These are phyloP conservation scores for Phytophthora ohioensis DNA, from an alignment of 352 stramenopile genomes.

Conservation along the genomic window DNA sequence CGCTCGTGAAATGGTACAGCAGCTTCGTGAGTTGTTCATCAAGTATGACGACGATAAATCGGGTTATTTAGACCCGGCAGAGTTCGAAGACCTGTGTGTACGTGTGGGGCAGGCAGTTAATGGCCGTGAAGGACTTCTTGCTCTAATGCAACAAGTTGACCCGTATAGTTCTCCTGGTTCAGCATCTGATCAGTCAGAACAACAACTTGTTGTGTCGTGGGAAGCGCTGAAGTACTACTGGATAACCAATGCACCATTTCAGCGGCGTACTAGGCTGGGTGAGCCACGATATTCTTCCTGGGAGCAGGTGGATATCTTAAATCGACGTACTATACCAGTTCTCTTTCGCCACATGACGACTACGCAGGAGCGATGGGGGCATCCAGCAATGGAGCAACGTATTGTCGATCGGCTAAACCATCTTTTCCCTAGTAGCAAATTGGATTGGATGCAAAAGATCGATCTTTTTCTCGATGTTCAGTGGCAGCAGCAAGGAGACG, in stretches of 20 bases:
- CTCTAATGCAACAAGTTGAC: conserved; percentile 58
- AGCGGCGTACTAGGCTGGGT: conserved; percentile 50
- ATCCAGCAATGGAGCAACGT: conserved; percentile 57
- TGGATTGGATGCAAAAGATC: conserved; percentile 62
- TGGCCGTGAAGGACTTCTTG: conserved; percentile 31
- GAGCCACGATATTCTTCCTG: conserved; percentile 38
- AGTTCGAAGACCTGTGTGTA: conserved; percentile 75
- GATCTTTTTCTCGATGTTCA: conserved; percentile 64
- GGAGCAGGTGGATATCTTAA: conserved; percentile 55
- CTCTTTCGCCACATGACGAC: conserved; percentile 51
- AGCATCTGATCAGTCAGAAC: background rate
- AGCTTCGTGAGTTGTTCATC: conserved; percentile 59
- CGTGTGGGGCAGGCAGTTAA: conserved; percentile 51
- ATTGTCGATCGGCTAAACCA: conserved; percentile 50
- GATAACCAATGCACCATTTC: conserved; percentile 59
- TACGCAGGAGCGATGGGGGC: conserved; percentile 56
- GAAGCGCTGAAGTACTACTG: conserved; percentile 62
- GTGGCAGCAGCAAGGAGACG: conserved; percentile 25
- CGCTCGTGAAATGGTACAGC: conserved; percentile 44
- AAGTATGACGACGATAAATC: conserved; percentile 72
- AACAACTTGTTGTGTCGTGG: conserved; percentile 52
- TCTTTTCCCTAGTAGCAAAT: conserved; percentile 63
- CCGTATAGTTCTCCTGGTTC: conserved; percentile 30
- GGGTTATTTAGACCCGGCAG: conserved; percentile 48
- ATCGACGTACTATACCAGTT: conserved; percentile 25